phyloP scores from a whole-genome alignment of 352 stramenopile species.

The Globisporangium cystogenes region DNA sequence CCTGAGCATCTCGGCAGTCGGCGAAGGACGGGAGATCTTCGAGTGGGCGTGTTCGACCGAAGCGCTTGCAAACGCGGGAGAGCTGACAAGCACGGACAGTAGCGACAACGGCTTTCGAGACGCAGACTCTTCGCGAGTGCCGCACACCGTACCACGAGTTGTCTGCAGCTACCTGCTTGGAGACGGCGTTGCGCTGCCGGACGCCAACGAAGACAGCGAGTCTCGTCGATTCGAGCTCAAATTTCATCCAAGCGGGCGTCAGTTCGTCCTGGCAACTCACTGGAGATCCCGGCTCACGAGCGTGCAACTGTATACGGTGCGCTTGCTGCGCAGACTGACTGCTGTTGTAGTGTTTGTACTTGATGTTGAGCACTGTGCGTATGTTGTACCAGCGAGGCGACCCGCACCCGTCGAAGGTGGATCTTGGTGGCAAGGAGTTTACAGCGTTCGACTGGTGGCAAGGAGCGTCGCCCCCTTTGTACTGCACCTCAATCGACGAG shows the following conservation, averaged over 20 bases:
- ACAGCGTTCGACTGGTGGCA: background rate
- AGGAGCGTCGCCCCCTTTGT: background rate
- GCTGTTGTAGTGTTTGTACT: too few species aligned
- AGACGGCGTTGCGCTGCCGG: background rate
- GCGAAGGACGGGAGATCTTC: background rate
- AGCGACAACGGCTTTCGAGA: conserved; percentile 3
- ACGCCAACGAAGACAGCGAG: background rate
- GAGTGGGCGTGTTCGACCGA: conserved; percentile 12
- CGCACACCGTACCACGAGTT: background rate
- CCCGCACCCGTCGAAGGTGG: background rate
- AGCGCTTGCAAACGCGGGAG: background rate
- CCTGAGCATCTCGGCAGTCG: conserved; percentile 1
- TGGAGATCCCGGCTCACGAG: background rate
- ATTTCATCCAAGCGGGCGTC: conserved; percentile 3
- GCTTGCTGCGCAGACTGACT: background rate
- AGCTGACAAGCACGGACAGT: conserved; percentile 9
- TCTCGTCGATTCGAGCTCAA: background rate
- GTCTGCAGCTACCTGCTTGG: conserved; percentile 1
- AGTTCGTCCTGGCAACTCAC: conserved; percentile 4
- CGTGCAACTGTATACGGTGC: conserved; percentile 10
- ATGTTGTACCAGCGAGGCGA: background rate
- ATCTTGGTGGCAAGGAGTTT: background rate
- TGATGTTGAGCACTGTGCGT: background rate
- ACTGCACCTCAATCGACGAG: background rate
- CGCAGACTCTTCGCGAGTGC: background rate